phyloP scores from a whole-genome alignment of 108 stramenopile genomes.

The Cylindrotheca closterium region DNA sequence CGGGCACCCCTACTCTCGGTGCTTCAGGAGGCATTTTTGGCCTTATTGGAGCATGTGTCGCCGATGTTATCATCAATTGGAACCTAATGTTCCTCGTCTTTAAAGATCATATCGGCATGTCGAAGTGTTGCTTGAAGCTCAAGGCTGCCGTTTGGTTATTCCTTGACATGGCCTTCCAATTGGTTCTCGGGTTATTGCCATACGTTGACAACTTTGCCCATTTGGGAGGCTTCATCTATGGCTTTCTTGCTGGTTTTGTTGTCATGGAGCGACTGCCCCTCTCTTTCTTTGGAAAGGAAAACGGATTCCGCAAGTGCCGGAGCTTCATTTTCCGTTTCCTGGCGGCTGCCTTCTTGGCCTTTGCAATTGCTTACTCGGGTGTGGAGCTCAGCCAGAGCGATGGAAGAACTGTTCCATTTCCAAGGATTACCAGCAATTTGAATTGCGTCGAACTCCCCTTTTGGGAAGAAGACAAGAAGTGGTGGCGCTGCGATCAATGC shows the following conservation, averaged over 20 bases:
- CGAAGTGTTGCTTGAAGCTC: constrained; percentile 1
- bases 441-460: constrained; percentile 84
- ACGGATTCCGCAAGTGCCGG: constrained; percentile 16
- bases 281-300: constrained; percentile 58
- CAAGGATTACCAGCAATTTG: constrained; percentile 70
- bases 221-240: constrained; percentile 77
- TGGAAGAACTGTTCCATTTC: constrained; percentile 58
- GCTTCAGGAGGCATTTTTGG: constrained; percentile 93
- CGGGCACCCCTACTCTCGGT: constrained; percentile 82
- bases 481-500: constrained; percentile 90
- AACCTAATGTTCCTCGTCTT: constrained; percentile 39
- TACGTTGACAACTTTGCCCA: constrained; percentile 85
- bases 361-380: constrained; percentile 47
- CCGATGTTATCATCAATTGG: constrained; percentile 91
- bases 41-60: constrained; percentile 83
- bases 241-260: constrained; percentile 66
- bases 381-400: constrained; percentile 55
- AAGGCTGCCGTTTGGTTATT: constrained; percentile 51
- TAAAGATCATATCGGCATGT: constrained; percentile 7
- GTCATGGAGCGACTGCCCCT: constrained; percentile 56
- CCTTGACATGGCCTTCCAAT: constrained; percentile 73
- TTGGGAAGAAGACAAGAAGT: constrained; percentile 70
- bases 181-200: constrained; percentile 70
- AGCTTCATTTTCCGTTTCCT: constrained; percentile 51
- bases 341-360: constrained; percentile 51